Base-by-base conservation (phyloP, 441 rosid genomes). In the Populus hybrid region DNA sequence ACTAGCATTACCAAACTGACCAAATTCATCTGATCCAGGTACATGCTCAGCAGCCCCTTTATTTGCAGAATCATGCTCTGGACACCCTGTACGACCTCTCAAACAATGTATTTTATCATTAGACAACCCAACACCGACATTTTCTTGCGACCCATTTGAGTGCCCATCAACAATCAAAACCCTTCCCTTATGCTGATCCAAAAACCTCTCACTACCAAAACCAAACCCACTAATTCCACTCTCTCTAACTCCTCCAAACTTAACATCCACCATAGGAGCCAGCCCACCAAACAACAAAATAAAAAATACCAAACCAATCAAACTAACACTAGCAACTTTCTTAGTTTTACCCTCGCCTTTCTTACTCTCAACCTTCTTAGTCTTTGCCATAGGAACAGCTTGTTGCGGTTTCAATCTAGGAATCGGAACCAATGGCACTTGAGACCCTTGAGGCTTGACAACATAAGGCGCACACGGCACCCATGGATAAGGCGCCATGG, bases 311-410 rank as follows among this genome's bases (percentile, higher is more conserved):
- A 96, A 84, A 35, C 99, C 99, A 75, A 94, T 79, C 74, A 96
- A 88, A 84, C 94, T 96, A 80, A 92, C 87, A 82, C 99, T 91
- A 34, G 98, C 94, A 24, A 96, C 97, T 86, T 94, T 92, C 94
- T 92, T 96, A 35, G 91, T 87, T 79, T 83, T 93, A 14, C 84
- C 73, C 74, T 82, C 89, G 70, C 79, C 78, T 81, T 89, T 92
- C 83, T 30, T 30, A 30, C 32, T 30, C 32, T 30, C 32, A 30
- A 30, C 32, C 32, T 30, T 30, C 32, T 87, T 94, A 0, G 88
- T 26, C 81, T 88, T 94, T 1, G 87, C 28, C 42, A 86, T 35
- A 0, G 96, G 79, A 1, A 57, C 78, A 0, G 88, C 30, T 75
- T 87, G 89, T 67, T 89, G 92, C 3, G 92, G 84, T 77, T 87